Evolutionary conservation across 257 asterid genomes (phyloP).

Genomic region (Prunella vulgaris): DNA sequence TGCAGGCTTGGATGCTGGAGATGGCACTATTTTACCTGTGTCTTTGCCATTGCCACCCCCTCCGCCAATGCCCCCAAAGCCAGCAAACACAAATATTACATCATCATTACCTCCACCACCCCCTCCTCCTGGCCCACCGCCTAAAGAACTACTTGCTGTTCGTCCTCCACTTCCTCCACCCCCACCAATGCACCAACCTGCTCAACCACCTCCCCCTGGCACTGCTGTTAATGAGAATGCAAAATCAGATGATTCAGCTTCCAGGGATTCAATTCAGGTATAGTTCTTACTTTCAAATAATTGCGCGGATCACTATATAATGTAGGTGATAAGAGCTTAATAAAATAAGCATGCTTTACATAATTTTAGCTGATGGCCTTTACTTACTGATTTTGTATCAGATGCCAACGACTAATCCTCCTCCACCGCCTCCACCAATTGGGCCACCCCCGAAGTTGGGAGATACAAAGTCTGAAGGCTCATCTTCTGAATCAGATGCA

Average conservation of each 20-base stretch:
- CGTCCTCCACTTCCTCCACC: constrained; percentile 62
- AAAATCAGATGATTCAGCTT: constrained; percentile 43
- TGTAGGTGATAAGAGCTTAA: background rate
- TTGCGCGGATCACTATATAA: background rate
- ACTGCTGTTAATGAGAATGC: constrained; percentile 46
- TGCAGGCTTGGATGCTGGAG: constrained; percentile 53
- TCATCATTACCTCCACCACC: constrained; percentile 57
- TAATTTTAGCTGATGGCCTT: constrained; percentile 19
- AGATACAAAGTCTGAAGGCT: constrained; percentile 43
- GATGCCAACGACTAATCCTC: constrained; percentile 55
- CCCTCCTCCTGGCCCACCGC: constrained; percentile 96
- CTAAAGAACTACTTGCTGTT: constrained; percentile 56
- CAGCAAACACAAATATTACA: constrained; percentile 39
- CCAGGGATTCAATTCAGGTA: constrained; percentile 58
- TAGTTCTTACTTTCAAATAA: constrained; percentile 9
- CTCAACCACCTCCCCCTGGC: constrained; percentile 73
- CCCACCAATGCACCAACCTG: constrained; percentile 48
- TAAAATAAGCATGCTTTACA: background rate
- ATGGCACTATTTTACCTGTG: constrained; percentile 43
- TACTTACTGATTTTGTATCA: constrained; percentile 28
- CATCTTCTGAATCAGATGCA: constrained; percentile 51
- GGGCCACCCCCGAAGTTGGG: constrained; percentile 39
- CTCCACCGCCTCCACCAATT: constrained; percentile 72
- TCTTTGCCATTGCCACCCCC: constrained; percentile 88
- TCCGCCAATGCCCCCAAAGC: constrained; percentile 84